Base-by-base conservation (phyloP, 2,329 filamentous ascomycete species). In the Aspergillus latus region DNA sequence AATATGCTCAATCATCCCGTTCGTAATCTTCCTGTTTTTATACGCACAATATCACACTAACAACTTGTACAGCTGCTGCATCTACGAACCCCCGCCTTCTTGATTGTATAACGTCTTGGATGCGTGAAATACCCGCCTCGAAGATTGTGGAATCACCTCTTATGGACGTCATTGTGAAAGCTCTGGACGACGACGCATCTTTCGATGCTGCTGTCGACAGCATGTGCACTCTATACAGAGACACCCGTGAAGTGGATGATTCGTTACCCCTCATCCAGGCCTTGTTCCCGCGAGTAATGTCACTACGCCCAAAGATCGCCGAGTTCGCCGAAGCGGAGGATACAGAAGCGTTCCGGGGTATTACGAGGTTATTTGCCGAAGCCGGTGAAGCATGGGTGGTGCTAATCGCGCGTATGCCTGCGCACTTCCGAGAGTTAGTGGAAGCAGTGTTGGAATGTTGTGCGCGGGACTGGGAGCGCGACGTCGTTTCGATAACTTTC, bases 101-200 rank as follows among this genome's bases (percentile, higher is more conserved):
- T 72, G 91, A 97, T 67, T 97, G 94, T 72, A 92, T 97, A 65
- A 95, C 92, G 32, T 97, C 94, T 2, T 99, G 94, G 94, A 83
- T 97, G 64, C 86, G 92, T 64, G 94, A 99, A 76, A 90, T 99
- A 5, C 90, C 93, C 0, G 84, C 96, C 47, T 82, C 82, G 61
- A 87, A 89, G 59, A 86, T 99, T 61, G 88, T 96, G 63, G 88
- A 88, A 65, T 97, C 93, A 1, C 88, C 92, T 5, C 80, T 99
- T 11, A 81, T 99, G 64, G 85, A 90, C 62, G 81, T 92, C 51
- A 84, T 97, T 49, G 85, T 97, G 68, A 84, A 86, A 62, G 92
- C 89, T 5, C 77, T 97, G 32, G 83, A 88, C 45, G 82, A 85
- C 57, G 90, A 95, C 36, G 78, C 81, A 42, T 91, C 93, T 7